phyloP scores from a whole-genome alignment of 2,329 filamentous ascomycete genomes.

The Neofusicoccum parvum region DNA sequence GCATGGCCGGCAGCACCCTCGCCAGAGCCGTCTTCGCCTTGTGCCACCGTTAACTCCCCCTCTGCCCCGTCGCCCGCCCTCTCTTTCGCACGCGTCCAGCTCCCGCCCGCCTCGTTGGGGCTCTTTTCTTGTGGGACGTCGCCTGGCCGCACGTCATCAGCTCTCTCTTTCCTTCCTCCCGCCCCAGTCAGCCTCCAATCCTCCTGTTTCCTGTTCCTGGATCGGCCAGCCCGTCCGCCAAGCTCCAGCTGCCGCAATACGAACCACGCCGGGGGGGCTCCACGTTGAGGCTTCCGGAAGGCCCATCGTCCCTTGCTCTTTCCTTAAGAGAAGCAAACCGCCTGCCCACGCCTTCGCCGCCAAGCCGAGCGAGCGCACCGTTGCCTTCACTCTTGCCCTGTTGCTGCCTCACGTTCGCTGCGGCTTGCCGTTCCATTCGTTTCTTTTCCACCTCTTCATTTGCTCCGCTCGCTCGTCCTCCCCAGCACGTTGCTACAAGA shows the following conservation, averaged over 20 bases:
- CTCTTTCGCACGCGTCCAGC: neutral
- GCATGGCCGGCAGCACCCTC: neutral
- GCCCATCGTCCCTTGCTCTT: neutral
- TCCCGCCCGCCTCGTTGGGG: neutral
- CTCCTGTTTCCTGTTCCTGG: constrained; percentile 20
- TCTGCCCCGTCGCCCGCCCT: neutral
- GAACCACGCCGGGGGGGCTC: constrained; percentile 16
- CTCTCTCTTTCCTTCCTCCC: constrained; percentile 2
- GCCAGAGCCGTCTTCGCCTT: neutral
- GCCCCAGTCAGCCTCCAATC: constrained; percentile 11
- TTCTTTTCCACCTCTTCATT: neutral
- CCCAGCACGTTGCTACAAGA: neutral
- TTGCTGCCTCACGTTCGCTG: neutral
- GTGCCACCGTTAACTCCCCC: constrained; percentile 2
- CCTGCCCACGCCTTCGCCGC: constrained; percentile 10
- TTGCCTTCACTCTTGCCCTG: neutral
- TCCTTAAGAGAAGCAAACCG: constrained; percentile 20
- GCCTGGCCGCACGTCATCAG: constrained; percentile 18
- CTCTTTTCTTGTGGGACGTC: constrained; percentile 12
- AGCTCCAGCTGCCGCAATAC: constrained; percentile 15
- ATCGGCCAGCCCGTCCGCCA: constrained; percentile 17
- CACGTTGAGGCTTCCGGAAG: constrained; percentile 17
- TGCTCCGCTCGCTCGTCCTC: neutral
- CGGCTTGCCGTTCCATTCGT: constrained; percentile 9
- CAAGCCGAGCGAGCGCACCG: neutral